Conservation (phyloP, 306 rosid genomes). For the Prunus mongolica region DNA sequence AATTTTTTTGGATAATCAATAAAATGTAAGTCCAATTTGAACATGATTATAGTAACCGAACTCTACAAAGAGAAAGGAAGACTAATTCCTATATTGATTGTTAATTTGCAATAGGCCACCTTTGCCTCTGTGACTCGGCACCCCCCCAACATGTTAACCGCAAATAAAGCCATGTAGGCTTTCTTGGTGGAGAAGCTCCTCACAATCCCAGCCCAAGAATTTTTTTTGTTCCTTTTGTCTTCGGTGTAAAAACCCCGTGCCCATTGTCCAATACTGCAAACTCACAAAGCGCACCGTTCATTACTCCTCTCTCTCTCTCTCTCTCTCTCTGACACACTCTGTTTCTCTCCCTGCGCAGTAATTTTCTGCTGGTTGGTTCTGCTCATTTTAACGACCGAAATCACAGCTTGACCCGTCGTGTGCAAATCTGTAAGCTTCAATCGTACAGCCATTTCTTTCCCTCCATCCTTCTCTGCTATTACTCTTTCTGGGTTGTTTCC, state of each 20-base stretch:
- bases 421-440: slow-evolving; percentile 27
- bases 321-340: neutral
- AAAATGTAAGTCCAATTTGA: neutral
- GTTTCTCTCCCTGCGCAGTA: neutral
- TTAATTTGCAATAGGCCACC: too few relatives aligned
- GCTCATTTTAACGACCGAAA: slow-evolving; percentile 45
- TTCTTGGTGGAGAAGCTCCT: slow-evolving; percentile 15
- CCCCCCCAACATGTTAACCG: neutral
- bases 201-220: neutral
- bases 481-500: neutral
- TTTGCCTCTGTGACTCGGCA: neutral
- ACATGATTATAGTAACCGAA: too few relatives aligned
- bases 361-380: slow-evolving; percentile 39
- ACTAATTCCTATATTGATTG: too few relatives aligned
- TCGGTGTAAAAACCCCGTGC: neutral
- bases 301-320: slow-evolving; percentile 6
- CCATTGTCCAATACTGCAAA: neutral
- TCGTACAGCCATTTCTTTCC: slow-evolving; percentile 17
- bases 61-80: too few relatives aligned
- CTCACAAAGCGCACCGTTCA: slow-evolving; percentile 16
- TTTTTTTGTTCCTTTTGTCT: neutral
- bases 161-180: slow-evolving; percentile 12
- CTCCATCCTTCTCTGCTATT: neutral
- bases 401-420: slow-evolving; percentile 61
- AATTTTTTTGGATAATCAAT: neutral